These are phyloP conservation scores for Trichoderma gracile DNA, from an alignment of 2,329 filamentous ascomycete genomes.

Conservation along the genomic window DNA sequence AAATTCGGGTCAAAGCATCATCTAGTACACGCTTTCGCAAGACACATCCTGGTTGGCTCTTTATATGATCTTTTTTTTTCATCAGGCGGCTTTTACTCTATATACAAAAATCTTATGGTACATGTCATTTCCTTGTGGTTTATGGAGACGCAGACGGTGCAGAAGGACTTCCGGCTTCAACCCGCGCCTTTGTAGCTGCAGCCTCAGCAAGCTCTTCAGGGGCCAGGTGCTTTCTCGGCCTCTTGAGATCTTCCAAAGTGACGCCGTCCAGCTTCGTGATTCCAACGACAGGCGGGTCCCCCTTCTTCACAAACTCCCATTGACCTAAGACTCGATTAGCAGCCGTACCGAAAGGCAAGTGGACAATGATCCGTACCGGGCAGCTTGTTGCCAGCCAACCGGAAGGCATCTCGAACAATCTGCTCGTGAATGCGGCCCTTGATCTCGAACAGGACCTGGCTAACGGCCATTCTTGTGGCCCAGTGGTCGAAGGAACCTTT, in stretches of 20 bases:
- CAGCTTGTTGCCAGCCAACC: conserved; percentile 90
- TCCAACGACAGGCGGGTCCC: conserved; percentile 85
- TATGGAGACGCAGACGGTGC: conserved; percentile 37
- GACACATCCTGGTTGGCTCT: background rate
- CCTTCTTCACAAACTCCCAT: conserved; percentile 93
- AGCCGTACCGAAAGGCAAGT: background rate
- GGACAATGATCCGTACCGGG: conserved; percentile 63
- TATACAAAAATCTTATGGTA: conserved; percentile 27
- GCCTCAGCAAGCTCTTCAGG: conserved; percentile 43
- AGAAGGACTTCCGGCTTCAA: conserved; percentile 39
- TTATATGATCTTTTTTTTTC: conserved; percentile 2
- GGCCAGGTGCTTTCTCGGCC: conserved; percentile 68
- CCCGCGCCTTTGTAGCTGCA: conserved; percentile 38
- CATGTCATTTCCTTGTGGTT: conserved; percentile 14
- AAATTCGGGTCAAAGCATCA: no score
- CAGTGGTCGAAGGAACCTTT: conserved; percentile 98
- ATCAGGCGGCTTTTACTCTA: conserved; percentile 32
- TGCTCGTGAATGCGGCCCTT: conserved; percentile 93
- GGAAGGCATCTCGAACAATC: conserved; percentile 88
- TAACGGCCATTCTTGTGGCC: conserved; percentile 86
- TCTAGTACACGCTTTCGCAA: background rate
- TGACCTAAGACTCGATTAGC: conserved; percentile 54
- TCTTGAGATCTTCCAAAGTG: conserved; percentile 80
- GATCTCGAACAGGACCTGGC: conserved; percentile 88
- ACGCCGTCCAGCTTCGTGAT: conserved; percentile 87